Evolutionary conservation across 2,329 filamentous ascomycete species (phyloP).

Genomic region (Taxawa tesnikishii): DNA sequence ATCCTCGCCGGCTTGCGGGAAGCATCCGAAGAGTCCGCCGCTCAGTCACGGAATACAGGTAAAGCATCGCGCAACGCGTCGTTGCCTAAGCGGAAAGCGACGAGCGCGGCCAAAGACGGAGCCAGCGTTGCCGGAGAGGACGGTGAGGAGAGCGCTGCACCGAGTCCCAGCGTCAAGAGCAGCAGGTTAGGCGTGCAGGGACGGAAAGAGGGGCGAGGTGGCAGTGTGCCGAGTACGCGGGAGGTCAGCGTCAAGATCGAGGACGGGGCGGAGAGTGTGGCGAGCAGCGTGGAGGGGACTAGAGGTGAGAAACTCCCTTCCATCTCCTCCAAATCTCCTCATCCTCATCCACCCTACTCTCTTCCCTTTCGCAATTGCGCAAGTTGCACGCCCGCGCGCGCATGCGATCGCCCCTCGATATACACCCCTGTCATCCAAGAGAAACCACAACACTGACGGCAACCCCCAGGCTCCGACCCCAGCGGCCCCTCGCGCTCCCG

Average conservation of each 20-base stretch:
- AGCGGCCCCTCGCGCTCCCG: too few relatives aligned
- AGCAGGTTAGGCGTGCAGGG: conserved; percentile 7
- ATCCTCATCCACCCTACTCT: too few relatives aligned
- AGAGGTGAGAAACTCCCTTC: neutral
- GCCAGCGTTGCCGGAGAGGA: conserved; percentile 16
- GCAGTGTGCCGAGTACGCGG: conserved; percentile 31
- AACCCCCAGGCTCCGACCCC: too few relatives aligned
- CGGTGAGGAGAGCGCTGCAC: conserved; percentile 18
- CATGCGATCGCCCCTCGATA: too few relatives aligned
- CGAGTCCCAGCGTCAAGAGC: conserved; percentile 13
- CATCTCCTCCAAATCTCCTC: neutral
- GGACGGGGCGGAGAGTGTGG: conserved; percentile 30
- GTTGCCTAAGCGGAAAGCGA: conserved; percentile 9
- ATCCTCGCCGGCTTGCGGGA: conserved; percentile 35
- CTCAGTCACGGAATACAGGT: conserved; percentile 2
- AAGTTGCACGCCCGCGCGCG: too few relatives aligned
- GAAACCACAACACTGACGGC: too few relatives aligned
- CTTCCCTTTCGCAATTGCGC: too few relatives aligned
- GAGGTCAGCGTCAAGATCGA: conserved; percentile 40
- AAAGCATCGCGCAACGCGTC: conserved; percentile 2
- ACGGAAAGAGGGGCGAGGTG: conserved; percentile 22
- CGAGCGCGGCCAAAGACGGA: conserved; percentile 15
- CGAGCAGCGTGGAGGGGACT: conserved; percentile 28
- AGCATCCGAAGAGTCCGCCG: conserved; percentile 26
- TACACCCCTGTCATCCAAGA: too few relatives aligned